phyloP scores from a whole-genome alignment of 768 basidiomycete genomes.

The Termitomyces sp. region DNA sequence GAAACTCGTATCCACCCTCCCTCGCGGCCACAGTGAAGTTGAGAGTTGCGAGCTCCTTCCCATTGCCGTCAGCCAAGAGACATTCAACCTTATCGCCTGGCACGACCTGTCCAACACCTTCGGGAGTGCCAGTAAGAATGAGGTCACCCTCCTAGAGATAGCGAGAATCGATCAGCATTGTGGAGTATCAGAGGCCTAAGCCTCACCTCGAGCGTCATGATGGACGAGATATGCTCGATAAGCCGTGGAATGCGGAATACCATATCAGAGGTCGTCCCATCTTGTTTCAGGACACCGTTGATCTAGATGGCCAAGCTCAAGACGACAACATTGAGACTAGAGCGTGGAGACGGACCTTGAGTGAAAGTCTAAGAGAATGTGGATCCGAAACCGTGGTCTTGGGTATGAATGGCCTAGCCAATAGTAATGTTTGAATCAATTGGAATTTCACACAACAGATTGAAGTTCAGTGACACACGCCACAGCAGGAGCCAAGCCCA shows the following conservation, averaged over 20 bases:
- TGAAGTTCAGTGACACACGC: not conserved
- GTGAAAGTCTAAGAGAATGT: conserved; percentile 69
- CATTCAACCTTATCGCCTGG: conserved; percentile 83
- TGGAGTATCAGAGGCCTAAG: not conserved
- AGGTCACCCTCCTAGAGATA: conserved; percentile 77
- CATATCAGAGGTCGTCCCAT: conserved; percentile 86
- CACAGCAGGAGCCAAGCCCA: not conserved
- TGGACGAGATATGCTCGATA: conserved; percentile 88
- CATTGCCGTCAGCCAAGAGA: conserved; percentile 50
- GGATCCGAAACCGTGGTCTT: conserved; percentile 66
- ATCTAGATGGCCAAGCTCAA: conserved; percentile 45
- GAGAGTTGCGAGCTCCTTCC: conserved; percentile 57
- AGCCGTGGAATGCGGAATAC: conserved; percentile 87
- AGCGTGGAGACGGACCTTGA: conserved; percentile 50
- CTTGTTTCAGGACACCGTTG: conserved; percentile 80
- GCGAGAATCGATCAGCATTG: not conserved
- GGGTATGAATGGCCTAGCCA: conserved; percentile 72
- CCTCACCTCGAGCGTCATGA: conserved; percentile 92
- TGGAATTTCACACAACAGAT: not conserved
- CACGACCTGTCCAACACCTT: conserved; percentile 77
- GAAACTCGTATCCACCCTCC: conserved; percentile 55
- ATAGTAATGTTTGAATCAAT: not conserved
- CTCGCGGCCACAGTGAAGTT: conserved; percentile 65
- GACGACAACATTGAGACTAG: not conserved
- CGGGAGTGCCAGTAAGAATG: conserved; percentile 89